phyloP scores from a whole-genome alignment of 306 rosid species.

The Prunus kanzakura region DNA sequence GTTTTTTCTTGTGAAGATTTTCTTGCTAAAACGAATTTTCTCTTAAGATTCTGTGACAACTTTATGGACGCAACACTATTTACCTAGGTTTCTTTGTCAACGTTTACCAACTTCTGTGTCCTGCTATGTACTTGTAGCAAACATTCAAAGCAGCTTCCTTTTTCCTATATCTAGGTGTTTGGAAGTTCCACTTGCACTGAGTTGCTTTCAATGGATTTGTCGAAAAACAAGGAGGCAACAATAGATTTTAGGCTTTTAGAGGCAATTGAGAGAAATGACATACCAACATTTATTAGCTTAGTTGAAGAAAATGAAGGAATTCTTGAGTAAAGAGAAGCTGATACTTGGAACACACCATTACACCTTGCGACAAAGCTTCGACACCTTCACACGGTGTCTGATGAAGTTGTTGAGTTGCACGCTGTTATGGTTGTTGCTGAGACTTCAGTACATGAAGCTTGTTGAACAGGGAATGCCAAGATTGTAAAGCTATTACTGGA shows the following conservation, averaged over 20 bases:
- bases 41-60: not conserved
- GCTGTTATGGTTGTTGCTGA: not conserved
- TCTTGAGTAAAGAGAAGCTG: conserved; percentile 28
- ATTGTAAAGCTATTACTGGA: conserved; percentile 37
- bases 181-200: not conserved
- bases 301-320: conserved; percentile 2
- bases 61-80: not conserved
- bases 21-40: not conserved
- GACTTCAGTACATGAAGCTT: conserved; percentile 54
- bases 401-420: too few species aligned
- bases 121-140: not conserved
- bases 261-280: not conserved
- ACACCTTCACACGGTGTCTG: too few species aligned
- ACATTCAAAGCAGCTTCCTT: conserved; percentile 9
- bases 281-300: too few species aligned
- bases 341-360: too few species aligned
- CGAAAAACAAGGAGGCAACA: not conserved
- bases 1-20: too few species aligned
- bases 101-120: not conserved
- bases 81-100: not conserved
- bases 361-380: too few species aligned
- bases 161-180: not conserved
- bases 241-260: too few species aligned
- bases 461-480: conserved; percentile 30
- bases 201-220: not conserved